These are phyloP conservation scores for Arthrinium phaeospermum DNA, from an alignment of 2,329 filamentous ascomycete genomes.

Conservation along the genomic window DNA sequence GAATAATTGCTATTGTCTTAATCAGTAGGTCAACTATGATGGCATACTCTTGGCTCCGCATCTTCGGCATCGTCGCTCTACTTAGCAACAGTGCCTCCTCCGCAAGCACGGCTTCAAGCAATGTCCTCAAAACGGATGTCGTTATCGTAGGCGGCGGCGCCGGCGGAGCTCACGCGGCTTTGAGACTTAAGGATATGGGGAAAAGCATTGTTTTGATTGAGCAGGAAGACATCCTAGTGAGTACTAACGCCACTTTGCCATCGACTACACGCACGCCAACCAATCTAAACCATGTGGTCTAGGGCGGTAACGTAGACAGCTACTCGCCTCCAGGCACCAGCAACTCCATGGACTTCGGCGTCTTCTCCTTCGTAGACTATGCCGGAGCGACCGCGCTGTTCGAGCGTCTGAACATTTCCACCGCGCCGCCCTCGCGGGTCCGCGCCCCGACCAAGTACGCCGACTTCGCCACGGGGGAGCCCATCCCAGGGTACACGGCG, in stretches of 20 bases:
- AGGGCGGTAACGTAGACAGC: constrained; percentile 13
- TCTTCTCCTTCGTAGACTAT: constrained; percentile 8
- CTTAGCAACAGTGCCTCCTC: not conserved
- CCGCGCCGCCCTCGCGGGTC: not conserved
- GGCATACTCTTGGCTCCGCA: not conserved
- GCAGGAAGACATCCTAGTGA: not conserved
- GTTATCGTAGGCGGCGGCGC: constrained; percentile 1
- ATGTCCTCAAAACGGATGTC: not conserved
- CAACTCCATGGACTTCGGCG: constrained; percentile 7
- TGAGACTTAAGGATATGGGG: constrained; percentile 13
- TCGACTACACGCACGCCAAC: no score
- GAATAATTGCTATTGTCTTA: not conserved
- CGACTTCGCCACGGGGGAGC: constrained; percentile 15
- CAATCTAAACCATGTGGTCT: no score
- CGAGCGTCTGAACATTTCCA: constrained; percentile 6
- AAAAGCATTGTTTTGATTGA: not conserved
- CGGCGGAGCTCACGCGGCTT: not conserved
- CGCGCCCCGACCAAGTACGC: constrained; percentile 6
- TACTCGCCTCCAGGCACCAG: not conserved
- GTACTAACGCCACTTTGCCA: not conserved
- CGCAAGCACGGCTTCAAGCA: not conserved
- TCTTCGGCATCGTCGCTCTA: not conserved
- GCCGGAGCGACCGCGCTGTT: not conserved
- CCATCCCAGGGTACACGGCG: not conserved
- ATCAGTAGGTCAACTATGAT: not conserved